Conservation (phyloP, 2,329 filamentous ascomycete species). For the Paradendryphiella salina region DNA sequence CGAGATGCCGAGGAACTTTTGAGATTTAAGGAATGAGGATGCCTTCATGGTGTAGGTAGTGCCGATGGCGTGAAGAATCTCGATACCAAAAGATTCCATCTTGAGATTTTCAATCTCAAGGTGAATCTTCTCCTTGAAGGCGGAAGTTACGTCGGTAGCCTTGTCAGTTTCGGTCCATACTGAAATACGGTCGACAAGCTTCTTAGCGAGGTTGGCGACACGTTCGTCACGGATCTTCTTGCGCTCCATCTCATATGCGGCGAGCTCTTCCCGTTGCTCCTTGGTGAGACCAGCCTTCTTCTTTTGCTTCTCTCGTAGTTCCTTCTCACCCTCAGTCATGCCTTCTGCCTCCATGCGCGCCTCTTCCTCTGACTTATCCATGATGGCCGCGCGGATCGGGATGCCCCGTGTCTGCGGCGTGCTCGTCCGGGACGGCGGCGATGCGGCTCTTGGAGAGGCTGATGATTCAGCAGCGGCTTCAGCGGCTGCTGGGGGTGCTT, state of each 20-base stretch:
- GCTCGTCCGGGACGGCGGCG: conserved; percentile 51
- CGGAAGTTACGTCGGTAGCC: conserved; percentile 75
- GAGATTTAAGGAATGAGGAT: conserved; percentile 83
- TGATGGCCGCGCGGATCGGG: conserved; percentile 80
- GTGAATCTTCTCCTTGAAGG: conserved; percentile 91
- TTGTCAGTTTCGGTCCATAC: conserved; percentile 99
- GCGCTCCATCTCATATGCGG: conserved; percentile 85
- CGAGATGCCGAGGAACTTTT: conserved; percentile 94
- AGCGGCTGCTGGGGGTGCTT: conserved; percentile 42
- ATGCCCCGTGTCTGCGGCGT: conserved; percentile 60
- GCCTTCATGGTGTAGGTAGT: conserved; percentile 88
- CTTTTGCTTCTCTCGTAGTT: conserved; percentile 78
- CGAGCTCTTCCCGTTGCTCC: conserved; percentile 90
- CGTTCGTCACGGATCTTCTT: conserved; percentile 83
- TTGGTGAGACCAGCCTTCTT: conserved; percentile 85
- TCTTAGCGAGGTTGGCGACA: conserved; percentile 78
- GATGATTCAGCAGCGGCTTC: conserved; percentile 53
- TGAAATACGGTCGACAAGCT: conserved; percentile 85
- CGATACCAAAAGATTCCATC: conserved; percentile 97
- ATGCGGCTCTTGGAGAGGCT: conserved; percentile 30
- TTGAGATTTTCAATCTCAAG: conserved; percentile 97
- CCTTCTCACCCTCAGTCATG: conserved; percentile 73
- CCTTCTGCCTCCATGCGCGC: conserved; percentile 66
- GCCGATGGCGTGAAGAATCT: conserved; percentile 94
- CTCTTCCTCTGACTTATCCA: conserved; percentile 83